Base-by-base conservation (phyloP, 202 grass and related monocot species). In the Saccharum hybrid region DNA sequence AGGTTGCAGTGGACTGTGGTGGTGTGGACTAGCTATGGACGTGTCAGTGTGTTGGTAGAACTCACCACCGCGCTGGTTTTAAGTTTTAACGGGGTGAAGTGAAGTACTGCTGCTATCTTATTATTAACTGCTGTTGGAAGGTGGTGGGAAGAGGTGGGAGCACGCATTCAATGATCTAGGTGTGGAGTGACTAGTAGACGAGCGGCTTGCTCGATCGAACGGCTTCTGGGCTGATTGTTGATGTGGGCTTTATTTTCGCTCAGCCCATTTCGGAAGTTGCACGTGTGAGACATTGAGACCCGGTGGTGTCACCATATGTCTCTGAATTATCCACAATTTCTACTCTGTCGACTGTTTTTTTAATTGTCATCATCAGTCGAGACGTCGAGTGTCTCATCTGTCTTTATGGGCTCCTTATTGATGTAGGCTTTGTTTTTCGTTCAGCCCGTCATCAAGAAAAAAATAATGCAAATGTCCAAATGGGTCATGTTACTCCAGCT, bases 51-150 rank as follows among this genome's bases (percentile, higher is more conserved):
- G 72, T 7, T 13, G 49, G 31, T n/a, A 16, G 31, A 4, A 21
- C 15, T 49, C 36, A 9, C 43, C 3, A 2, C 3, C 4, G 4
- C 48, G 16, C 49, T 63, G 74, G 56, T 76, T 76, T 76, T 76
- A 77, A 77, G 56, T 76, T 76, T 76, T 76, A 77, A 77, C 74
- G 72, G 12, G 18, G 72, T 60, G 72, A 7, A 39, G 52, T 41
- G 54, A 9, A 10, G 56, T 2, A 54, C 49, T 22, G 30, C 19
- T 40, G n/a, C 3, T 23, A 13, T 0, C 7, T 39, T 60, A 77
- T 77, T 77, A 40, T 1, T 1, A 28, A 43, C 56, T 63, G 37
- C 74, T 28, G 36, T 6, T 42, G 36, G 36, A 15, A 10, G 74
- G 74, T 42, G 52, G 54, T 76, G 48, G 67, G 43, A 49, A 51